Base-by-base conservation (phyloP, 1,139 yeast genomes). In the Pichia sp. region DNA sequence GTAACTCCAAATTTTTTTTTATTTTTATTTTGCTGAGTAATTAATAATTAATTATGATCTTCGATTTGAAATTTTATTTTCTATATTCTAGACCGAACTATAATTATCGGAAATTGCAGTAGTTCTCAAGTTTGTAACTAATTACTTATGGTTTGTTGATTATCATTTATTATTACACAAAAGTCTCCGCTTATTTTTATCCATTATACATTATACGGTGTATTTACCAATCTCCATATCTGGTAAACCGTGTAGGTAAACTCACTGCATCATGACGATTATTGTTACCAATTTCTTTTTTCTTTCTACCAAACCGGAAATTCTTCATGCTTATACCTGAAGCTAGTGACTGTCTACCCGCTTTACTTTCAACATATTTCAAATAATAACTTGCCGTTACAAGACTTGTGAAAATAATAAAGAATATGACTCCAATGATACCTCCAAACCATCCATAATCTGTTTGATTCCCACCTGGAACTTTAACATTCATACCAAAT, bases 401-500 rank as follows among this genome's bases (percentile, higher is more conserved):
- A 42, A 70, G 68, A 48, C 72, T 64, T 1, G 58, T 51, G 28
- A 64, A 27, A 41, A 76, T 71, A 43, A 77, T 58, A 5, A 69
- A 58, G n/a, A 77, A 57, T 53, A 81, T 70, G 41, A 79, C 70
- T 8, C 84, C 84, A 34, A 84, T 63, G 54, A 85, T 82, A 48
- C 87, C 87, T 61, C 83, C 81, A 67, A 82, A 84, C 87, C 90
- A 84, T 4, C 71, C 76, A 34, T 76, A 67, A 50, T 67, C 72
- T 2, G 47, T 36, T 1, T 60, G 64, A 0, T 62, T 75, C 9
- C 65, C 73, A 16, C 96, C 96, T 0, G 98, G 98, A 25, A 91
- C 90, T 22, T 64, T 70, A 19, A 93, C 98, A 68, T 93, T 93
- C 99, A 93, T 93, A 62, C 99, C 98, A 70, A 91, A 93, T 57